Evolutionary conservation across 2,329 filamentous ascomycete genomes (phyloP).

Genomic region (Hypoxylon sp.): DNA sequence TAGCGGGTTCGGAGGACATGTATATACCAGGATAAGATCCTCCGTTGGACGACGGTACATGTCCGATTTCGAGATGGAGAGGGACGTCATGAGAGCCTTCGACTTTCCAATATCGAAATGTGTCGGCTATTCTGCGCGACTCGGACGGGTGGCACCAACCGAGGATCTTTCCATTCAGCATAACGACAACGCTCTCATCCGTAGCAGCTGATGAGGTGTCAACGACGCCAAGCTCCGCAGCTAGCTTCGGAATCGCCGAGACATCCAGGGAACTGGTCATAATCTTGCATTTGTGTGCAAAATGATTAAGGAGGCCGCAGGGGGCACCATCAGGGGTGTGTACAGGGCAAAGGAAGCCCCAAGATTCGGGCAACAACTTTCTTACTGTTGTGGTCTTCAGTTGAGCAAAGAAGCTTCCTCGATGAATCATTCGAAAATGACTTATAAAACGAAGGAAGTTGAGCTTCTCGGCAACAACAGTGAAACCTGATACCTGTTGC

Average conservation of each 20-base stretch:
- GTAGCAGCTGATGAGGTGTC: slow-evolving; percentile 81
- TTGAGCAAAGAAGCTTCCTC: slow-evolving; percentile 98
- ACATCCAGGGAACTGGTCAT: slow-evolving; percentile 81
- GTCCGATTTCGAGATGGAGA: slow-evolving; percentile 88
- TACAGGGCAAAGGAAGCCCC: slow-evolving; percentile 97
- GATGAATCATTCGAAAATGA: slow-evolving; percentile 98
- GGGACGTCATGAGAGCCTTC: slow-evolving; percentile 86
- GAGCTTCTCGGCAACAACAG: slow-evolving; percentile 97
- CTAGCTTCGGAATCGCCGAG: slow-evolving; percentile 78
- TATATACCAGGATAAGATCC: slow-evolving; percentile 98
- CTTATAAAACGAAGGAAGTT: slow-evolving; percentile 99
- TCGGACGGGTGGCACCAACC: slow-evolving; percentile 92
- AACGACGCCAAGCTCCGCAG: slow-evolving; percentile 83
- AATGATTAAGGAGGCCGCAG: slow-evolving; percentile 93
- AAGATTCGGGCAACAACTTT: slow-evolving; percentile 95
- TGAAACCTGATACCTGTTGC: slow-evolving; percentile 95
- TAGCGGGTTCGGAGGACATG: slow-evolving; percentile 86
- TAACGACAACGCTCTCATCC: slow-evolving; percentile 87
- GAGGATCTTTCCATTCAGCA: slow-evolving; percentile 89
- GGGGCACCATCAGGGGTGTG: slow-evolving; percentile 97
- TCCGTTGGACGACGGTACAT: slow-evolving; percentile 86
- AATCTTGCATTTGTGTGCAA: slow-evolving; percentile 94
- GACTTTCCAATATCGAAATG: slow-evolving; percentile 94
- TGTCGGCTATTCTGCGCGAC: slow-evolving; percentile 84
- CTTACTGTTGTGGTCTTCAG: slow-evolving; percentile 96